These are phyloP conservation scores for Camillea tinctor DNA, from an alignment of 2,329 filamentous ascomycete genomes.

Conservation along the genomic window DNA sequence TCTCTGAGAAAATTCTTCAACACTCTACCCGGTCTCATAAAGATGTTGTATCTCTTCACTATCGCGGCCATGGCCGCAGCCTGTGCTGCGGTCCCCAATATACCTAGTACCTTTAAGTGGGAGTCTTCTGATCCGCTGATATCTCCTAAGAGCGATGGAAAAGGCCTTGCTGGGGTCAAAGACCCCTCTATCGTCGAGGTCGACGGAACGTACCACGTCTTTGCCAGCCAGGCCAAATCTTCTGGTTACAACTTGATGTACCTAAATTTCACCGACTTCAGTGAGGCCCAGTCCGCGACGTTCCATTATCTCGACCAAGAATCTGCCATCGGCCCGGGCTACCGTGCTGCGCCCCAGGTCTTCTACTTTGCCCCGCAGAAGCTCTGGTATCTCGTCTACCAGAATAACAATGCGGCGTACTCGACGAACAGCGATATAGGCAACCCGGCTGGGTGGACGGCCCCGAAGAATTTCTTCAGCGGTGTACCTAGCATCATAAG, in stretches of 20 bases:
- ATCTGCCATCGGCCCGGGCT: slow-evolving; percentile 35
- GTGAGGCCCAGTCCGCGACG: slow-evolving; percentile 28
- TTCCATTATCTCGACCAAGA: slow-evolving; percentile 40
- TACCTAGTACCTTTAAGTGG: not conserved
- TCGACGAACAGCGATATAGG: slow-evolving; percentile 40
- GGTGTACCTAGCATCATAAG: slow-evolving; percentile 33
- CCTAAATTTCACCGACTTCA: slow-evolving; percentile 39
- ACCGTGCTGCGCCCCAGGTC: slow-evolving; percentile 40
- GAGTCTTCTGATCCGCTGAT: not conserved
- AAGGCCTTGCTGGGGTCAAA: slow-evolving; percentile 14
- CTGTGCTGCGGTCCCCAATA: not conserved
- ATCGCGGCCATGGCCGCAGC: too few species aligned
- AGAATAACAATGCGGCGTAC: slow-evolving; percentile 43
- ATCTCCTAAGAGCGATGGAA: not conserved
- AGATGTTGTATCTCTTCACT: too few species aligned
- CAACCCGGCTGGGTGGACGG: slow-evolving; percentile 39
- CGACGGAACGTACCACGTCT: slow-evolving; percentile 38
- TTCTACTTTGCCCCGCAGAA: slow-evolving; percentile 42
- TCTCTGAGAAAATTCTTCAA: too few species aligned
- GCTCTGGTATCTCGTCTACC: slow-evolving; percentile 42
- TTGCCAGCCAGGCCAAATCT: slow-evolving; percentile 37
- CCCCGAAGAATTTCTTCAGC: slow-evolving; percentile 36
- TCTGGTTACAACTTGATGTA: slow-evolving; percentile 40
- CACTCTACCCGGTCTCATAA: too few species aligned
- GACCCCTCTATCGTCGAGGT: slow-evolving; percentile 23